Evolutionary conservation across 139 green algal genomes (phyloP).

Genomic region (Diplosphaera chodatii): DNA sequence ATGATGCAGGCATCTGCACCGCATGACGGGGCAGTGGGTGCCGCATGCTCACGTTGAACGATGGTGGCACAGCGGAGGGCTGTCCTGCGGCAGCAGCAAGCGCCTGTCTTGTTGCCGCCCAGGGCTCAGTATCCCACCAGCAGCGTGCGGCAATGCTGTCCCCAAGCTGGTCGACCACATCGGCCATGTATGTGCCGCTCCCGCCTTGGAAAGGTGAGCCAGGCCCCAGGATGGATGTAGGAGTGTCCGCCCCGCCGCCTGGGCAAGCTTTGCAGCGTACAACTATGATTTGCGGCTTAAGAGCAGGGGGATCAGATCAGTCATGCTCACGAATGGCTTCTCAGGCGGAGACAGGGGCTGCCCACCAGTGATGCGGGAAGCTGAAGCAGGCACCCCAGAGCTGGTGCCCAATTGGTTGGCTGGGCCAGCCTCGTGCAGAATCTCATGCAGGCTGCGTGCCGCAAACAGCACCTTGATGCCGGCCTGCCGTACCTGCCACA

Average conservation of each 20-base stretch:
- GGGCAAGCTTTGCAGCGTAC: no score
- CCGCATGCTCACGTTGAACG: background rate
- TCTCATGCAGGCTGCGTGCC: conserved; percentile 29
- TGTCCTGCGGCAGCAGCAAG: background rate
- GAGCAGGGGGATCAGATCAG: no score
- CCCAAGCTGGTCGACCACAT: conserved; percentile 56
- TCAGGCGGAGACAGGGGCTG: no score
- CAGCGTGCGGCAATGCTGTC: conserved; percentile 26
- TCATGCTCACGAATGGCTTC: no score
- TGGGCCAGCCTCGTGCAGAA: conserved; percentile 7
- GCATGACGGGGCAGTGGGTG: no score
- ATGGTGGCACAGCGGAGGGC: no score
- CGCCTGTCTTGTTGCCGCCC: background rate
- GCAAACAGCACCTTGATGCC: conserved; percentile 33
- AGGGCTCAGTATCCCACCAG: conserved; percentile 65
- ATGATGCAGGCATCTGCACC: no score
- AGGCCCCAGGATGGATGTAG: background rate
- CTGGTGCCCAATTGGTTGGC: no score
- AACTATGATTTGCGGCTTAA: no score
- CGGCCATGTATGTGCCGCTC: conserved; percentile 43
- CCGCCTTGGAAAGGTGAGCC: background rate
- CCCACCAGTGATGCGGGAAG: no score
- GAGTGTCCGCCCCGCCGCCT: no score
- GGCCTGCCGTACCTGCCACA: conserved; percentile 34
- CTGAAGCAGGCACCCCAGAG: no score